Evolutionary conservation across 1,284 basidiomycete species (phyloP), one percentile per base, ranked within the genome.

Genomic region (Ustanciosporium gigantosporum): DNA sequence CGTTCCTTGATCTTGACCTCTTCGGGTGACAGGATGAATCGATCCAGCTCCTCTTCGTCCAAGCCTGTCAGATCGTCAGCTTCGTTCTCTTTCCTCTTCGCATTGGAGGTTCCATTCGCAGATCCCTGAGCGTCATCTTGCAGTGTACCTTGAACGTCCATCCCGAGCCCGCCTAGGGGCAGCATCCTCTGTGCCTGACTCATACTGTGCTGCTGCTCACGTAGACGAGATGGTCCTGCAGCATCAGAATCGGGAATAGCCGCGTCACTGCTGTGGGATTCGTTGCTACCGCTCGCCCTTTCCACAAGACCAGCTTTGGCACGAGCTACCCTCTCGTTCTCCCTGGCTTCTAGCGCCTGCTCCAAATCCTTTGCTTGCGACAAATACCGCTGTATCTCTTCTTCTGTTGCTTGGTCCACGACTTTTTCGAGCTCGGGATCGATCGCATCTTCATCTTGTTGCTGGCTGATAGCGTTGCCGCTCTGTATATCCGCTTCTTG

Each of bases 41-140:
- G 81, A 76, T 97, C 90, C 36, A 98, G 82, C 78, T 99, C 95
- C 6, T 88, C 90, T 70, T 98, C 95, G 79, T 98, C 89, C 21
- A 97, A 39, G 17, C 64, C 73, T 7, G 56, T 52, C 13, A 76
- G 51, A 11, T 64, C 65, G 20, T 73, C 72, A 13, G 55, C 46
- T 2, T 35, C 41, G 21, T 25, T 32, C 14, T 20, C n/a, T 7
- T 31, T 7, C n/a, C 39, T 34, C 38, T 32, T 17, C 23, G 45
- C 19, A 34, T 46, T 34, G 9, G 15, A 29, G 13, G n/a, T 13
- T n/a, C 22, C 23, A 7, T 17, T 21, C n/a, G 37, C 48, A 22
- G 36, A 13, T 14, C 21, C 21, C 14, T 9, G 20, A 23, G 14
- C 8, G 20, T 43, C 41, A 20, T 46, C 45, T 13, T 51, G 47